Evolutionary conservation across 495 filamentous ascomycete genomes (phyloP), one percentile per base, ranked within the genome.

Genomic region (Jackrogersella multiformis): DNA sequence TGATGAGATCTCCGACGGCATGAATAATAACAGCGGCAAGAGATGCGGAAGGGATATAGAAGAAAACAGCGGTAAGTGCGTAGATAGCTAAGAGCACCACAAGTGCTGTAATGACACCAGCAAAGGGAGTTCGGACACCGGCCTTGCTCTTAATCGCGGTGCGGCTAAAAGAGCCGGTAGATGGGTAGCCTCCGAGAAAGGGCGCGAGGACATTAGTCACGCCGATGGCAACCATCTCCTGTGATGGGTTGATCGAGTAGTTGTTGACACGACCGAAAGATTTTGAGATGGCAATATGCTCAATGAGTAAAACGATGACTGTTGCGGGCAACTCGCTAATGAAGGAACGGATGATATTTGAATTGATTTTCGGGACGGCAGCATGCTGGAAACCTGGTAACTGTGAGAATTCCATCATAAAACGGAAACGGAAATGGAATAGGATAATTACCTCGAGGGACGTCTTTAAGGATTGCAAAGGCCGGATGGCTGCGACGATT

Each of bases 111-210:
- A 98, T 94, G 20, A 94, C 83, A 79, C 95, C 95, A 7, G 92
- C 94, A 57, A 97, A 89, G 0, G 95, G 95, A 10, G 93, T 97
- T 4, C 94, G 89, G 1, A 98, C 95, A 70, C 95, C 95, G 38
- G 96, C 94, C 81, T 98, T 99, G 1, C 93, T 94, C 78, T 98
- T 97, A 81, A 99, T 98, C 23, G 95, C 95, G 44, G 95, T 99
- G 21, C 95, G 90, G 13, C 93, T 96, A 83, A 99, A 99, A 10
- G 96, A 98, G 4, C 95, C 95, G 24, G 95, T 99, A 0, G 95
- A 91, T 1, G 96, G 93, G 69, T 97, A 99, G 2, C 84, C 95
- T 60, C 95, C 95, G 5, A 99, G 87, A 80, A 99, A 97, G 5
- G 95, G 94, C 4, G 92, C 94, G 1, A 99, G 84, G 32, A 98